Evolutionary conservation across 2,329 filamentous ascomycete genomes (phyloP), one percentile per base, ranked within the genome.

Genomic region (Tympanopsis confertula): DNA sequence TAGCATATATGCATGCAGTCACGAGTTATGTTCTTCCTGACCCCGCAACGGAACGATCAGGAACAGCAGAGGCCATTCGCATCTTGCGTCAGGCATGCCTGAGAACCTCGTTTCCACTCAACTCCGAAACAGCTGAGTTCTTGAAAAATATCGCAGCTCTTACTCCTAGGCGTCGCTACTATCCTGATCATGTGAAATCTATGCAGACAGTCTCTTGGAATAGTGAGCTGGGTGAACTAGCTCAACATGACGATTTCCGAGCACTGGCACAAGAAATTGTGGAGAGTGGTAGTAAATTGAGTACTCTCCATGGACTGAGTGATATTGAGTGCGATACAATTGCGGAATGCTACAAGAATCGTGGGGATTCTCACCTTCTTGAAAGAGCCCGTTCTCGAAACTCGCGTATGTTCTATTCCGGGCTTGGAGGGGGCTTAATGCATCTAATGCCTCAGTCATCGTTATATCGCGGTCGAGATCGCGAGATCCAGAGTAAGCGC

Each of bases 11-110:
- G 0, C 72, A 79, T 42, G 71, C 66, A 0, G 39, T 74, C 0
- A 78, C 74, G 0, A 69, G 71, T 0, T 61, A 63, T 36, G 69
- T 59, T 19, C 50, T 74, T 0, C 63, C 66, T 0, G 73, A 78
- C 44, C 53, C 52, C 0, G 53, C 77, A 0, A 71, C 65, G 0
- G 35, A 46, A 0, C 50, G 52, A 4, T 78, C 70, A 0, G 74
- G 75, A 0, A 74, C 69, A 0, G 73, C 78, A 42, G 50, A 68
- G 35, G 68, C 71, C 0, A 44, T 78, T 0, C 43, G 47, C 0
- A 69, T 73, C 1, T 47, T 79, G 1, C 33, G 41, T 0, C 71
- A 67, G 0, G 69, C 68, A 0, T 58, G 68, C 0, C 50, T 74
- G 0, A 47, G 53, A 14, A 78, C 73, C 0, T 67, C 69, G 35